Evolutionary conservation across 805 yeast species (phyloP), one percentile per base, ranked within the genome.

Genomic region (Starmerella vaccinii): DNA sequence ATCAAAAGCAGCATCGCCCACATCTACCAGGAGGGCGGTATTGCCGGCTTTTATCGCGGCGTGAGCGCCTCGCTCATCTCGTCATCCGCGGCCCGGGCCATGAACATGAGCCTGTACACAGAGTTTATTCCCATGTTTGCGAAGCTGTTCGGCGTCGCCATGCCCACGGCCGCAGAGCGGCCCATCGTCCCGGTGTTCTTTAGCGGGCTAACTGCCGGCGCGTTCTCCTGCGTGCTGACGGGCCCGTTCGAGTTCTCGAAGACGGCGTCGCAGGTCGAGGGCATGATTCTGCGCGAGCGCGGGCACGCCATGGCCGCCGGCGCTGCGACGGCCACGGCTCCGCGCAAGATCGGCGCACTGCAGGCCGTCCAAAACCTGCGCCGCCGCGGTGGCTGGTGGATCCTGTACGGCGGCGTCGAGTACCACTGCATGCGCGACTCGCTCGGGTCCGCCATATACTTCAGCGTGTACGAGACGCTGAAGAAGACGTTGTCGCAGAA

Each of bases 181-280:
- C 54, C 60, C 19, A n/a, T 46, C 4, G 26, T 47, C 21, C 59
- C 58, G 8, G 57, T 65, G 24, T 63, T 67, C 48, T 35, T 55
- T 45, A 71, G 89, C 0, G 95, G 95, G 4, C 67, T 75, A 4
- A 54, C 77, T 0, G 78, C 92, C 0, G 95, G 95, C 5, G 76
- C 76, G 6, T 55, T 61, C n/a, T 57, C 63, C 35, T 61, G 68
- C 18, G 65, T 72, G 2, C 78, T 83, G 13, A 74, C 86, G 3
- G 82, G 90, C 57, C 95, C 95, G 1, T 86, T 86, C 63, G 95
- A 86, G 64, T 77, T 84, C 66, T 80, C 90, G 44, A 87, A 86
- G 64, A 72, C 85, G 8, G 84, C 82, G 54, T 82, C 90, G 33
- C 95, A 86, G 64, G 76, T 86, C 34, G 80, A 71, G 57, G 50